Conservation (phyloP, 768 basidiomycete genomes). For the Psilocybe cyanescens region DNA sequence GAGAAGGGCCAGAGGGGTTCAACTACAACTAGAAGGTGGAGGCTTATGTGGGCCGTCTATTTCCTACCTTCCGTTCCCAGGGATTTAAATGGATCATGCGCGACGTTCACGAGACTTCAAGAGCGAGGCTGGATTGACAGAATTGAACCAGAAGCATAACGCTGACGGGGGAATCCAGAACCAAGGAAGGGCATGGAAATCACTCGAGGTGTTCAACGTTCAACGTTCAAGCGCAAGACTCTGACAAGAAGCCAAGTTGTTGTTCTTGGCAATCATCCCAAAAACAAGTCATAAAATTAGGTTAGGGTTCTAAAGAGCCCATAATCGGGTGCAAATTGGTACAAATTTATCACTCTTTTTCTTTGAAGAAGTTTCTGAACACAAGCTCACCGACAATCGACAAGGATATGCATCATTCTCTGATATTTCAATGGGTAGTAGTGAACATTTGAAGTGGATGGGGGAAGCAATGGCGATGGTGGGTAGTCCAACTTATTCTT, state of each 20-base stretch:
- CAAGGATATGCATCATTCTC: background rate
- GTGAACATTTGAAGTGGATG: constrained; percentile 67
- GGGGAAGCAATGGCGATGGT: constrained; percentile 84
- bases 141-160: background rate
- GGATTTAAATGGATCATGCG: background rate
- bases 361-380: background rate
- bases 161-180: background rate
- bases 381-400: background rate
- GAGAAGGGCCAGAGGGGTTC: background rate
- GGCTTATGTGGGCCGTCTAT: background rate
- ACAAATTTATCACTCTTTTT: too few relatives aligned
- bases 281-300: background rate
- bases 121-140: background rate
- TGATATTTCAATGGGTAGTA: background rate
- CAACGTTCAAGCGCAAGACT: too few relatives aligned
- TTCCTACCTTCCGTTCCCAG: background rate
- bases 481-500: constrained; percentile 16
- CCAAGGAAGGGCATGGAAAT: background rate
- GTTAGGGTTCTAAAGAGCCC: constrained; percentile 1
- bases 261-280: too few relatives aligned
- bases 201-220: background rate
- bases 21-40: background rate
- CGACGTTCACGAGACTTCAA: background rate
- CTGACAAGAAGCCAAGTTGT: too few relatives aligned
- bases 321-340: too few relatives aligned